Base-by-base conservation (phyloP, 1,284 basidiomycete species). In the Cutaneotrichosporon spelunceum region DNA sequence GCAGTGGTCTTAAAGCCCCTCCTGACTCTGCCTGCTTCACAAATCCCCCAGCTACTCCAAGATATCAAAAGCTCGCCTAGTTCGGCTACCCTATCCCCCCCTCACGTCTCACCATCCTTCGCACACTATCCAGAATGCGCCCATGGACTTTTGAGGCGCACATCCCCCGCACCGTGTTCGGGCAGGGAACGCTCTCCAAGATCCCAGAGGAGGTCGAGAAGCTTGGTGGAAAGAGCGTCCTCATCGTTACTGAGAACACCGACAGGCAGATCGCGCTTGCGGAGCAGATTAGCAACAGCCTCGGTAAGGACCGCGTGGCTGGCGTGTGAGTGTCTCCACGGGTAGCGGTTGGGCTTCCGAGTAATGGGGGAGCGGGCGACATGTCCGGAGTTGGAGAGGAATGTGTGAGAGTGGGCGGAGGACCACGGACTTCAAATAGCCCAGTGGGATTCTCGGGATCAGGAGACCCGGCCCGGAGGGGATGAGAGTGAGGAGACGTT, bases 131-230 rank as follows among this genome's bases (percentile, higher is more conserved):
- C 48, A 50, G 19, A 19, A 50, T 50, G 60, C 44, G 52, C 34
- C 48, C 60, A 2, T 64, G 63, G 61, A 66, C 60, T 19, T 66
- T 64, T 49, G 56, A 64, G 54, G 60, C 80, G 16, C 80, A 81
- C 45, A 75, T 76, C 10, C 75, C 64, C 9, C 64, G 79, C 30
- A 80, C 82, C 50, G 68, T 82, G 65, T 82, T 82, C 60, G 81
- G 81, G n/a, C 68, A 62, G 30, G 80, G 79, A 1, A 81, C 79
- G 2, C 70, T 78, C 55, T 56, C 66, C 21, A 72, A 80, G 59
- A 74, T 82, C 29, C 72, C 76, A 2, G 70, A 72, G 5, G 80
- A 82, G 65, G 68, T 81, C 60, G 64, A 71, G 59, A 60, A 66
- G 3, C 71, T 81, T 47, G 74, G 75, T 47, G 78, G 74, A 54